Percentiles rank a stretch among this genome's conserved stretches.
These are phyloP conservation scores for Aphanoascus verrucosus DNA, from an alignment of 2,329 filamentous ascomycete species.

Conservation along the genomic window DNA sequence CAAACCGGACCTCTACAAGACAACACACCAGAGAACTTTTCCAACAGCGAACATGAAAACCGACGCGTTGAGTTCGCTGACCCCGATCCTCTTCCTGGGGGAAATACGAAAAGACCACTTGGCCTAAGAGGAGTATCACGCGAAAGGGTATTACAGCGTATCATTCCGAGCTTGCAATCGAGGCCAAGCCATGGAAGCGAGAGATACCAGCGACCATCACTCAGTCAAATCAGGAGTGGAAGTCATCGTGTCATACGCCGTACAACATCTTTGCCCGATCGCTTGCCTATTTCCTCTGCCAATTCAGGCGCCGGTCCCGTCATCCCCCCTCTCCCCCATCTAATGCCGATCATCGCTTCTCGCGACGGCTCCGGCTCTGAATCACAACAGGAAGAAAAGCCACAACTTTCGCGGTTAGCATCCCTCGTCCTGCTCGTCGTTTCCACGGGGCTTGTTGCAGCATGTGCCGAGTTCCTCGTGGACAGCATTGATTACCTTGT, in stretches of 20 bases:
- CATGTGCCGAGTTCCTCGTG: constrained; percentile 60
- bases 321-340: constrained; percentile 20
- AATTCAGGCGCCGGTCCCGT: constrained; percentile 10
- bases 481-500: constrained; percentile 38
- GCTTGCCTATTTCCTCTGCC: constrained; percentile 40
- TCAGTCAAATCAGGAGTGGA: constrained; percentile 28
- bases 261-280: constrained; percentile 63
- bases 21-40: not conserved
- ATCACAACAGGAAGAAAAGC: constrained; percentile 22
- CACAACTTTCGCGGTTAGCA: constrained; percentile 30
- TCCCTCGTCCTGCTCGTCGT: constrained; percentile 54
- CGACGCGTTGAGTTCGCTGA: not conserved
- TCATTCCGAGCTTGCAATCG: constrained; percentile 26
- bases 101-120: not conserved
- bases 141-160: not conserved
- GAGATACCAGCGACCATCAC: constrained; percentile 13
- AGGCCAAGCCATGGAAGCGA: constrained; percentile 15
- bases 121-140: not conserved
- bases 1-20: not conserved
- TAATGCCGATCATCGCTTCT: constrained; percentile 14
- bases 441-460: constrained; percentile 66
- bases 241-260: constrained; percentile 54
- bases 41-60: not conserved
- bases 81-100: not conserved
- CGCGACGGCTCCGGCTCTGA: constrained; percentile 31